Evolutionary conservation across 2,329 filamentous ascomycete species (phyloP).

Genomic region (Ambrosiella cleistominuta): DNA sequence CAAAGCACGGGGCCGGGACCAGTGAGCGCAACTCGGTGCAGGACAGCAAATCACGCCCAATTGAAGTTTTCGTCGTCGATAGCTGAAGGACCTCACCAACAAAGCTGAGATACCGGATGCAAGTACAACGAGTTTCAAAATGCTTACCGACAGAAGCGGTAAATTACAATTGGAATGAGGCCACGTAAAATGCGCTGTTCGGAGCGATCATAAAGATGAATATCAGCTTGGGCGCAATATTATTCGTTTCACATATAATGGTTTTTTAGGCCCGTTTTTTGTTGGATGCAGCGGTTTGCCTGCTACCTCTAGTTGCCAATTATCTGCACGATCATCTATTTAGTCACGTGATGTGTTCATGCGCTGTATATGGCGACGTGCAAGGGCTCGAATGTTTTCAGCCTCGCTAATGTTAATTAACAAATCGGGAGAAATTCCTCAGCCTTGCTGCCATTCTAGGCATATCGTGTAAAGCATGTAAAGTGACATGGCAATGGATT

Average conservation of each 20-base stretch:
- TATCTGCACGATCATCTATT: not conserved
- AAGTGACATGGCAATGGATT: not conserved
- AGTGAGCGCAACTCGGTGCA: slow-evolving; percentile 5
- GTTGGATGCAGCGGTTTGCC: not conserved
- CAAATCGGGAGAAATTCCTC: slow-evolving; percentile 1
- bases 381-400: not conserved
- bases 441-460: not conserved
- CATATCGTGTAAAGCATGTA: not conserved
- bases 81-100: too few relatives aligned
- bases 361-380: not conserved
- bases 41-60: not conserved
- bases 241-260: not conserved
- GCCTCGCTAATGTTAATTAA: slow-evolving; percentile 4
- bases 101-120: not conserved
- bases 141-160: too few relatives aligned
- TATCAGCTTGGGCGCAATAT: not conserved
- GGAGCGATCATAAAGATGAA: not conserved
- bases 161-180: too few relatives aligned
- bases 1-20: not conserved
- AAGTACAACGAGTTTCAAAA: not conserved
- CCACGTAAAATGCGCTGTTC: too few relatives aligned
- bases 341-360: slow-evolving; percentile 14
- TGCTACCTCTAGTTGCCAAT: not conserved
- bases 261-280: not conserved
- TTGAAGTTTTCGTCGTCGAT: not conserved